Percentiles rank a stretch among this genome's conserved stretches.
phyloP scores from a whole-genome alignment of 129 eudicot species.

The Smallanthus sonchifolius region DNA sequence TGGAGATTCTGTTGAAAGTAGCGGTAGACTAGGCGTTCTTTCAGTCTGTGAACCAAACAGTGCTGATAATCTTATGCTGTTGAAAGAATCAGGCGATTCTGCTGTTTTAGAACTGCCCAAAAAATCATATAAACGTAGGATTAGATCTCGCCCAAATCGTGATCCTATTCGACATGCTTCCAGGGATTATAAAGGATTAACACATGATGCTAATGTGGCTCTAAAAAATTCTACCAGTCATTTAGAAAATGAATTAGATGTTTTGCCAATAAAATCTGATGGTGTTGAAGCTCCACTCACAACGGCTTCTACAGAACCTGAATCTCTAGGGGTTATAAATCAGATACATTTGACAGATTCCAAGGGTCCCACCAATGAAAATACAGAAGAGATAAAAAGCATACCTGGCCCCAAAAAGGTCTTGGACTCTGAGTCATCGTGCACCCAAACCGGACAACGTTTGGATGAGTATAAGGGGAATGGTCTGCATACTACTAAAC shows the following conservation, averaged over 20 bases:
- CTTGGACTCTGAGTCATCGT: constrained; percentile 62
- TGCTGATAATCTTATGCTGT: constrained; percentile 79
- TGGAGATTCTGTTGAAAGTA: constrained; percentile 92
- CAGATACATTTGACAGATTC: constrained; percentile 33
- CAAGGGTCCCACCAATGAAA: constrained; percentile 41
- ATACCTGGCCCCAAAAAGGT: constrained; percentile 29
- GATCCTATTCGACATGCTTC: constrained; percentile 57
- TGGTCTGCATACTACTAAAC: constrained; percentile 39
- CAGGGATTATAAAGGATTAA: constrained; percentile 42
- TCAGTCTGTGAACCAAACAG: constrained; percentile 61
- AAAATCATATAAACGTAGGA: constrained; percentile 72
- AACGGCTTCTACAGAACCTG: constrained; percentile 30
- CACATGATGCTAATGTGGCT: constrained; percentile 28
- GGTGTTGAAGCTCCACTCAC: constrained; percentile 28
- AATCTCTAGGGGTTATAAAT: constrained; percentile 28
- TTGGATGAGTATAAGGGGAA: constrained; percentile 47
- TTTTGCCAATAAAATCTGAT: constrained; percentile 38
- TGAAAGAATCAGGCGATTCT: constrained; percentile 56
- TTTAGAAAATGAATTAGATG: constrained; percentile 44
- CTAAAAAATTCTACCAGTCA: constrained; percentile 35
- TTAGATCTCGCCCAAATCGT: constrained; percentile 67
- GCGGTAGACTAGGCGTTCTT: constrained; percentile 63
- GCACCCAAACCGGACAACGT: constrained; percentile 41
- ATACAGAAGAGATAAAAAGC: constrained; percentile 32
- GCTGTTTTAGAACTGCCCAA: constrained; percentile 54